Conservation (phyloP, 495 filamentous ascomycete species). For the Aspergillus bridgeri region DNA sequence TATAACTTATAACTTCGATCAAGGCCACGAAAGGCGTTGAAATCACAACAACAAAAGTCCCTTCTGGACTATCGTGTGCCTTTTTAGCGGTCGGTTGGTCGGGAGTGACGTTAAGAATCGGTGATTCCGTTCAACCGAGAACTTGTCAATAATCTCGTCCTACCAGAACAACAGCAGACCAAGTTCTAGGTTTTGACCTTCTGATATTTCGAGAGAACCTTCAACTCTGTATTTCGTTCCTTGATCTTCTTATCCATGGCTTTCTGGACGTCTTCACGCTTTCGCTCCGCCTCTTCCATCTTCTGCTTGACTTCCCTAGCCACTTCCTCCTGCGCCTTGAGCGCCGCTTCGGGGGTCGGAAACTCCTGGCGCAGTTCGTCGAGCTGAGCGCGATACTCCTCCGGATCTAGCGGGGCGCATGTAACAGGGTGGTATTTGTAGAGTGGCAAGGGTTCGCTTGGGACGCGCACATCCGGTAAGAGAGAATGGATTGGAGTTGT, state of each 20-base stretch:
- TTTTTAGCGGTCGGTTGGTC: too few relatives aligned
- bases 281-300: slow-evolving; percentile 37
- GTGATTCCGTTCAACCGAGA: neutral
- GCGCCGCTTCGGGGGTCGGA: slow-evolving; percentile 31
- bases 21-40: too few relatives aligned
- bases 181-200: slow-evolving; percentile 30
- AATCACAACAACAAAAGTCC: too few relatives aligned
- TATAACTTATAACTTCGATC: too few relatives aligned
- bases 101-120: too few relatives aligned
- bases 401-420: slow-evolving; percentile 31
- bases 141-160: neutral
- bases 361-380: slow-evolving; percentile 38
- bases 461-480: slow-evolving; percentile 39
- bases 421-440: slow-evolving; percentile 40
- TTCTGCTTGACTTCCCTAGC: slow-evolving; percentile 39
- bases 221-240: slow-evolving; percentile 44
- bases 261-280: slow-evolving; percentile 40
- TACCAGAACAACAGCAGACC: slow-evolving; percentile 2
- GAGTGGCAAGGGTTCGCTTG: slow-evolving; percentile 27
- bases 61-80: too few relatives aligned
- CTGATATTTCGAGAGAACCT: slow-evolving; percentile 44
- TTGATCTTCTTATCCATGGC: slow-evolving; percentile 46
- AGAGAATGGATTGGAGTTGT: slow-evolving; percentile 41
- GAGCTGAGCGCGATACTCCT: slow-evolving; percentile 33
- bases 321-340: slow-evolving; percentile 40